A percentile compares a stretch with the other conserved stretches of the same genome.
These are phyloP conservation scores for Fusarium clavum DNA, from an alignment of 2,329 filamentous ascomycete genomes.

Conservation along the genomic window DNA sequence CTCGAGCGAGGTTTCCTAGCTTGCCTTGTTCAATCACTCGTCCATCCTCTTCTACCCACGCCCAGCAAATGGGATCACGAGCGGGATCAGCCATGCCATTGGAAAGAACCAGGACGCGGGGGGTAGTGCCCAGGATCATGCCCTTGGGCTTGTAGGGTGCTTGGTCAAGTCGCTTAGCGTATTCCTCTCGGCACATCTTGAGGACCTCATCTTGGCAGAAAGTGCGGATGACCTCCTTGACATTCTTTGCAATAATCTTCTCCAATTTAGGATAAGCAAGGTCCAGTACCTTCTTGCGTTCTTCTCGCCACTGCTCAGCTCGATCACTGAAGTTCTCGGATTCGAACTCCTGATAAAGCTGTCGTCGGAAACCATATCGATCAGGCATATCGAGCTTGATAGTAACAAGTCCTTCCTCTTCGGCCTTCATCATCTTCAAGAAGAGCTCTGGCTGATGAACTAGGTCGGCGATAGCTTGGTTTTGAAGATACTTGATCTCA, in stretches of 20 bases:
- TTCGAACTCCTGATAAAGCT: constrained; percentile 84
- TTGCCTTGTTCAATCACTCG: constrained; percentile 90
- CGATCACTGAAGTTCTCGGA: constrained; percentile 96
- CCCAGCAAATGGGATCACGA: constrained; percentile 88
- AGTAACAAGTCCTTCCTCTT: constrained; percentile 91
- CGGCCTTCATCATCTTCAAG: constrained; percentile 96
- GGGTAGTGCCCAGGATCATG: constrained; percentile 87
- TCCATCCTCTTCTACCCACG: constrained; percentile 93
- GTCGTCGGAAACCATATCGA: constrained; percentile 78
- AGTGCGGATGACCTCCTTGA: constrained; percentile 93
- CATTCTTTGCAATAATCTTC: constrained; percentile 85
- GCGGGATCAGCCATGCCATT: constrained; percentile 81
- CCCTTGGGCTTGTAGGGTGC: constrained; percentile 96
- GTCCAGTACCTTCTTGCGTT: constrained; percentile 87
- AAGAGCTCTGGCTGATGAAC: constrained; percentile 89
- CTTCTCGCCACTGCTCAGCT: constrained; percentile 93
- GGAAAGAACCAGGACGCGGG: constrained; percentile 86
- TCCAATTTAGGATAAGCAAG: constrained; percentile 84
- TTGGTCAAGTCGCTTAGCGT: constrained; percentile 90
- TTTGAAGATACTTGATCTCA: constrained; percentile 95
- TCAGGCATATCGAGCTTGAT: constrained; percentile 83
- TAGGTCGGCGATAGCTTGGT: constrained; percentile 85
- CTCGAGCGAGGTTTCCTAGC: constrained; percentile 80
- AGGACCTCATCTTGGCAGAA: constrained; percentile 94
- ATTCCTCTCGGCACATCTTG: constrained; percentile 88